Evolutionary conservation across 2,329 filamentous ascomycete species (phyloP).

Genomic region (Fusarium proliferatum): DNA sequence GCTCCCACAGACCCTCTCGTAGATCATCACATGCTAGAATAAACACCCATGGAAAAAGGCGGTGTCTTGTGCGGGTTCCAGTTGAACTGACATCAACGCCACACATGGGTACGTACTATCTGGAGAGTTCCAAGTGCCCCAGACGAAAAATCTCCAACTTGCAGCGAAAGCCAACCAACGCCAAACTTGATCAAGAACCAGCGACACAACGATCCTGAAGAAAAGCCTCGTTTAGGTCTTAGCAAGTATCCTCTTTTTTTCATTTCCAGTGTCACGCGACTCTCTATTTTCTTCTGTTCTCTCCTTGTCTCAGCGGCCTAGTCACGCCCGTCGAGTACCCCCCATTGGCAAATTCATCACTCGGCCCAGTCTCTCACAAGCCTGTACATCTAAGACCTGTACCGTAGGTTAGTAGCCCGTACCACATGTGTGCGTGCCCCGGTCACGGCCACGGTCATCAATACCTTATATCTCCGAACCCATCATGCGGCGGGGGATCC

Average conservation of each 20-base stretch:
- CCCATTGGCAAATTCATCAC: background rate
- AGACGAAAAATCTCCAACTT: constrained; percentile 37
- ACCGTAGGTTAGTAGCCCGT: background rate
- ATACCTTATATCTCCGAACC: constrained; percentile 42
- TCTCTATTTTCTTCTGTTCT: constrained; percentile 8
- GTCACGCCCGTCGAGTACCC: constrained; percentile 9
- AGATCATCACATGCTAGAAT: constrained; percentile 32
- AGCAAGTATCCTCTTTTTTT: constrained; percentile 21
- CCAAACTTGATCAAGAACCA: constrained; percentile 33
- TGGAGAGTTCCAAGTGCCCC: constrained; percentile 21
- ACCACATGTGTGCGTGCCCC: constrained; percentile 41
- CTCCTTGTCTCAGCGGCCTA: constrained; percentile 18
- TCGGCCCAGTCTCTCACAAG: constrained; percentile 42
- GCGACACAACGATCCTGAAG: constrained; percentile 6
- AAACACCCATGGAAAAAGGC: constrained; percentile 26
- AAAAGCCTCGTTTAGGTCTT: constrained; percentile 18
- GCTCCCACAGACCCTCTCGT: constrained; percentile 3
- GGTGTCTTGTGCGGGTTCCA: constrained; percentile 22
- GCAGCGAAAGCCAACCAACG: constrained; percentile 14
- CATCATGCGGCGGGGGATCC: constrained; percentile 68
- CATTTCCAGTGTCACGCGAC: constrained; percentile 40
- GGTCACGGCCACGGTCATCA: constrained; percentile 38
- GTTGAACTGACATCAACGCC: constrained; percentile 10
- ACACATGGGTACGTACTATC: constrained; percentile 31
- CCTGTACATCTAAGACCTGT: background rate